Evolutionary conservation across 2,329 filamentous ascomycete genomes (phyloP).

Genomic region (Monilinia fructicola): DNA sequence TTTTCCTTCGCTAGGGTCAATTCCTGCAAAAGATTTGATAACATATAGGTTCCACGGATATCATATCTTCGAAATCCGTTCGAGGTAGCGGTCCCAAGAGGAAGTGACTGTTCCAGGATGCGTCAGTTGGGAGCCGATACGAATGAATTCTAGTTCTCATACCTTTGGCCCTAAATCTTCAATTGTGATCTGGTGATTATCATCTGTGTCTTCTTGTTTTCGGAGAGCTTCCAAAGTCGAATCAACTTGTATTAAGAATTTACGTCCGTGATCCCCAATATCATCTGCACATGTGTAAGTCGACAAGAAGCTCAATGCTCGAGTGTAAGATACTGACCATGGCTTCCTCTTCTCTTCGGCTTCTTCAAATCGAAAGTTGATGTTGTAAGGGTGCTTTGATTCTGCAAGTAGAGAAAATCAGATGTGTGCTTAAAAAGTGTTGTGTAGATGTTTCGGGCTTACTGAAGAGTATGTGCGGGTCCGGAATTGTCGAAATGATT

Average conservation of each 20-base stretch:
- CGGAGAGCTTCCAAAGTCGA: conserved; percentile 76
- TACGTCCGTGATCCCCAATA: conserved; percentile 64
- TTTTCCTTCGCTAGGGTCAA: conserved; percentile 89
- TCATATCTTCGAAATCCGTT: conserved; percentile 86
- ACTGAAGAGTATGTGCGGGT: conserved; percentile 40
- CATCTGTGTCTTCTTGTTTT: conserved; percentile 86
- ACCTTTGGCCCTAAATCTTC: conserved; percentile 93
- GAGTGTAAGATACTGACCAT: conserved; percentile 33
- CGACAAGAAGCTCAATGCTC: not conserved
- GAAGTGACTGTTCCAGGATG: conserved; percentile 60
- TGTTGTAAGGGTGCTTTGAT: conserved; percentile 28
- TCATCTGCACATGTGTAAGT: conserved; percentile 61
- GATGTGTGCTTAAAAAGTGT: conserved; percentile 21
- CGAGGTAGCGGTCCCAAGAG: conserved; percentile 80
- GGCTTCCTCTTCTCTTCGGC: conserved; percentile 38
- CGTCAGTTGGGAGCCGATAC: not conserved
- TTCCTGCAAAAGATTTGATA: conserved; percentile 94
- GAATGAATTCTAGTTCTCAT: not conserved
- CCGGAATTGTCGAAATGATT: conserved; percentile 34
- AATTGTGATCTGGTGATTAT: conserved; percentile 96
- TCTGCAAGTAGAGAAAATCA: conserved; percentile 26
- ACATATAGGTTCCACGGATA: conserved; percentile 92
- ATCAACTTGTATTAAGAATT: conserved; percentile 85
- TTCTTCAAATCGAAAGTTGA: conserved; percentile 31
- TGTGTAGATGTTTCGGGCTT: conserved; percentile 17